Evolutionary conservation across 495 filamentous ascomycete species (phyloP).

Genomic region (Daldinia bambusicola): DNA sequence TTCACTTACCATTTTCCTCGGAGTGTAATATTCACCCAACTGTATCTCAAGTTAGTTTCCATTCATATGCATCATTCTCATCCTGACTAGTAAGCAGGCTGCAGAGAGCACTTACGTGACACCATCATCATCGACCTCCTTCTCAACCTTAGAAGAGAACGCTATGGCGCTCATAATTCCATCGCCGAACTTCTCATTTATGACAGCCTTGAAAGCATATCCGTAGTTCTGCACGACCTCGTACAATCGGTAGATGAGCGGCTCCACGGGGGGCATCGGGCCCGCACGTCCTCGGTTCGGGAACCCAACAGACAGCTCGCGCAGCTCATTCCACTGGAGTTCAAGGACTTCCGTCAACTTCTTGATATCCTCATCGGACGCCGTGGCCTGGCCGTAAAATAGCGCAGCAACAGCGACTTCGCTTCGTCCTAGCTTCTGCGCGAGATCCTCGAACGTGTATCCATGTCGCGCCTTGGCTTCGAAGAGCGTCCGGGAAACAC

Average conservation of each 20-base stretch:
- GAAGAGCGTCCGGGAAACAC: slow-evolving; percentile 81
- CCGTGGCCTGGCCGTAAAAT: slow-evolving; percentile 92
- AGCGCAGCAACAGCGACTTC: slow-evolving; percentile 93
- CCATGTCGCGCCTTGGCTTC: slow-evolving; percentile 78
- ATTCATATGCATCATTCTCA: not conserved
- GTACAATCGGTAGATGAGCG: slow-evolving; percentile 91
- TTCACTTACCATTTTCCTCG: slow-evolving; percentile 89
- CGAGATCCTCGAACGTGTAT: slow-evolving; percentile 86
- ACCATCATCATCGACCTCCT: slow-evolving; percentile 88
- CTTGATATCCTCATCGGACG: slow-evolving; percentile 78
- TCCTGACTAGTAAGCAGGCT: not conserved
- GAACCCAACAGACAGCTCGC: slow-evolving; percentile 58
- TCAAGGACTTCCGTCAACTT: slow-evolving; percentile 75
- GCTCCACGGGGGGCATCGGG: slow-evolving; percentile 95
- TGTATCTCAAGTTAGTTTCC: slow-evolving; percentile 52
- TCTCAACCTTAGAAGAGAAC: slow-evolving; percentile 93
- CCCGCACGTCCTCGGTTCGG: slow-evolving; percentile 85
- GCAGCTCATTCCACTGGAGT: not conserved
- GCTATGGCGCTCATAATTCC: slow-evolving; percentile 98
- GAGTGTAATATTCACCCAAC: slow-evolving; percentile 92
- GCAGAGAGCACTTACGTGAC: slow-evolving; percentile 43
- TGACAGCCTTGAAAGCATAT: slow-evolving; percentile 92
- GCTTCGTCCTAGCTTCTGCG: slow-evolving; percentile 76
- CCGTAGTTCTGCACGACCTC: slow-evolving; percentile 99
- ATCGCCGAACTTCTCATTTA: slow-evolving; percentile 99